Percentiles rank a stretch among this genome's conserved stretches.
These are phyloP conservation scores for Luzula sylvatica DNA, from an alignment of 176 grass and related monocot genomes.

Conservation along the genomic window DNA sequence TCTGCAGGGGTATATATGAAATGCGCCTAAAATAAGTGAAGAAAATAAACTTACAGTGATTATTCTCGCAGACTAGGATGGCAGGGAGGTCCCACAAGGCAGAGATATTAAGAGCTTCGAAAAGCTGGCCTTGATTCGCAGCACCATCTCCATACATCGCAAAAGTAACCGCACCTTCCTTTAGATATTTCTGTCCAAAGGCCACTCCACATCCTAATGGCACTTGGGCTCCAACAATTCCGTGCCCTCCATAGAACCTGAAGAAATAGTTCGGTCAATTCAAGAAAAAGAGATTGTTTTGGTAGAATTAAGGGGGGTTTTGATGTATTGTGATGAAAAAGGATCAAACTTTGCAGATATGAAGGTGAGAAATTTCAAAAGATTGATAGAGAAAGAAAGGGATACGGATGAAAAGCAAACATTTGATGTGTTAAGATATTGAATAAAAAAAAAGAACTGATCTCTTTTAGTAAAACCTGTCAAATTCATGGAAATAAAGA, in stretches of 20 bases:
- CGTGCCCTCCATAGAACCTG: constrained; percentile 68
- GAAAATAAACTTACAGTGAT: constrained; percentile 49
- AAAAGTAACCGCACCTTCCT: constrained; percentile 66
- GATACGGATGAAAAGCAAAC: too few species aligned
- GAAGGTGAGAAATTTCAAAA: too few species aligned
- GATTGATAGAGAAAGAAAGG: too few species aligned
- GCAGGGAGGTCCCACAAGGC: constrained; percentile 82
- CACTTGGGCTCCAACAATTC: constrained; percentile 83
- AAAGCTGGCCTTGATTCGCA: constrained; percentile 89
- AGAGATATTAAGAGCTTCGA: constrained; percentile 94
- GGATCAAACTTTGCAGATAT: too few species aligned
- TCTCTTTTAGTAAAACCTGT: too few species aligned
- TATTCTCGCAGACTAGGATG: constrained; percentile 92
- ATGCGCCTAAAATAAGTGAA: not conserved
- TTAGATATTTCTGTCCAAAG: constrained; percentile 72
- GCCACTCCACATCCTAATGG: constrained; percentile 68
- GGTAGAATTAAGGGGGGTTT: too few species aligned
- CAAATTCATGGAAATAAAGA: too few species aligned
- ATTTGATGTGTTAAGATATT: too few species aligned
- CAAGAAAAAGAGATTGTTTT: too few species aligned
- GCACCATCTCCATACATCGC: constrained; percentile 72
- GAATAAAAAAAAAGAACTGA: too few species aligned
- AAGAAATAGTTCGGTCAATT: not conserved
- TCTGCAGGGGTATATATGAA: too few species aligned
- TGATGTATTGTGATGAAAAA: too few species aligned